Percentiles rank a stretch among this genome's conserved stretches.
Conservation (phyloP, 208 protist genomes). For the Leishmania martiniquensis region DNA sequence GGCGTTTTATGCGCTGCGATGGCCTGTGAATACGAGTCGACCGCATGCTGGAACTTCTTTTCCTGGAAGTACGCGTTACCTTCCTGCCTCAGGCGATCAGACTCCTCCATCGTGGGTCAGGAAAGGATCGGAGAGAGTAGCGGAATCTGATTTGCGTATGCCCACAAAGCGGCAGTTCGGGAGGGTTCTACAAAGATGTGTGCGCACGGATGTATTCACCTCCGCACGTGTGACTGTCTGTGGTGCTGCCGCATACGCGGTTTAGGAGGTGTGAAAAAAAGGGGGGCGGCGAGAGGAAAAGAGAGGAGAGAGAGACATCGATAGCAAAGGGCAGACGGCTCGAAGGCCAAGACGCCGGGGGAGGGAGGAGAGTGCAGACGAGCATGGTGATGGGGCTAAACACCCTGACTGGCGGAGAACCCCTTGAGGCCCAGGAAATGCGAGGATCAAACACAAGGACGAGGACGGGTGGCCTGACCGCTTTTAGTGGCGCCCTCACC, state of each 20-base stretch:
- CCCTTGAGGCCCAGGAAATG: not conserved
- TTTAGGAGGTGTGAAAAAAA: not conserved
- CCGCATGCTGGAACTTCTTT: slow-evolving; percentile 90
- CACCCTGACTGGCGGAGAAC: not conserved
- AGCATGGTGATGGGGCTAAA: not conserved
- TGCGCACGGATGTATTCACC: too few species aligned
- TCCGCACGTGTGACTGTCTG: not conserved
- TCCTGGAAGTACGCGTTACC: slow-evolving; percentile 90
- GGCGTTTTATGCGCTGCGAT: slow-evolving; percentile 85
- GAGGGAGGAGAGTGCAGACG: too few species aligned
- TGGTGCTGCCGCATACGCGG: not conserved
- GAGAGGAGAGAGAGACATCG: not conserved
- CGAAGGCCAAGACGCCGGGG: not conserved
- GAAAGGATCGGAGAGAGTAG: slow-evolving; percentile 1
- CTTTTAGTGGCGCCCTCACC: not conserved
- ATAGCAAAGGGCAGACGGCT: not conserved
- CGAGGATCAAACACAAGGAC: not conserved
- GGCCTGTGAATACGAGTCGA: slow-evolving; percentile 92
- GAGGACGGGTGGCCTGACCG: not conserved
- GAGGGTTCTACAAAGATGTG: not conserved
- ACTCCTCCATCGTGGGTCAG: slow-evolving; percentile 39
- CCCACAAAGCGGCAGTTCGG: not conserved
- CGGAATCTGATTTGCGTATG: not conserved
- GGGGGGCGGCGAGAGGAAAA: not conserved
- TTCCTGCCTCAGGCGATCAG: slow-evolving; percentile 64